These are phyloP conservation scores for Lecanoromycetidae sp. DNA, from an alignment of 2,329 filamentous ascomycete species.

Conservation along the genomic window DNA sequence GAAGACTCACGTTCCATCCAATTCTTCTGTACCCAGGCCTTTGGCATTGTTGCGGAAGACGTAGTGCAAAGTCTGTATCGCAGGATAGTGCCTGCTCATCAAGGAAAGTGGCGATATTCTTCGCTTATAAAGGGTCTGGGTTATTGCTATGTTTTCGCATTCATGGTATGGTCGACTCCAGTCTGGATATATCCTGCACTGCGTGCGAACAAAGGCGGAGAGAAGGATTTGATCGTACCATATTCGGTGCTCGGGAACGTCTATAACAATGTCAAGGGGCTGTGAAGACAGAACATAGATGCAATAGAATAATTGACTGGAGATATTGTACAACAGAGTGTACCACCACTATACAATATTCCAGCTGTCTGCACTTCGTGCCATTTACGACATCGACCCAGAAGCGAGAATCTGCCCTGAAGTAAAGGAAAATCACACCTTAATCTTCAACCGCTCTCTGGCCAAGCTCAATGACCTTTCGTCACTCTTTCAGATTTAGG, in stretches of 20 bases:
- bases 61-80: neutral
- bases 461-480: too few species aligned
- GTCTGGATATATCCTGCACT: neutral
- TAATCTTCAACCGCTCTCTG: too few species aligned
- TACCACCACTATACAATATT: too few species aligned
- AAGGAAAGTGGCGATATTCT: neutral
- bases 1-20: neutral
- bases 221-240: neutral
- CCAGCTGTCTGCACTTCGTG: too few species aligned
- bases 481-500: too few species aligned
- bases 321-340: too few species aligned
- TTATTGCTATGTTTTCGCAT: neutral
- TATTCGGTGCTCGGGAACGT: neutral
- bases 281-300: neutral
- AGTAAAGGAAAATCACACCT: too few species aligned
- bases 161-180: neutral
- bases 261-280: neutral
- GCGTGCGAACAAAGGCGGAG: neutral
- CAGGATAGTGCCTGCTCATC: neutral
- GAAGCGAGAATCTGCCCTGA: too few species aligned
- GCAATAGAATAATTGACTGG: too few species aligned
- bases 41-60: conserved; percentile 10
- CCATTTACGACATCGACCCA: too few species aligned
- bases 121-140: neutral
- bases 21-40: conserved; percentile 8